phyloP scores from a whole-genome alignment of 768 basidiomycete species.

The Auriscalpium microsporum region DNA sequence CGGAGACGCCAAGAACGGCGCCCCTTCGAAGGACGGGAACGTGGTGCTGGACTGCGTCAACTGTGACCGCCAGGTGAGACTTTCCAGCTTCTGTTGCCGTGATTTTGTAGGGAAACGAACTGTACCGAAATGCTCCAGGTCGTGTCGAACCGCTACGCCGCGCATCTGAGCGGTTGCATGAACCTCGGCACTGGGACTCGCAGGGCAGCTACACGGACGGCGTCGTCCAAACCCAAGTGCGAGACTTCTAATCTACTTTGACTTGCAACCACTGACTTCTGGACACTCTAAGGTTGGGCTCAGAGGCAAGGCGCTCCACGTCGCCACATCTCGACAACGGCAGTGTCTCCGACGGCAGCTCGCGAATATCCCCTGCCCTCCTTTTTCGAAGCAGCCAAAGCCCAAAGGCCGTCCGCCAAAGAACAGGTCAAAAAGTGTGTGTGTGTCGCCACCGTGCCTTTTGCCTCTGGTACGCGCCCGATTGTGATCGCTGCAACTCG shows the following conservation, averaged over 20 bases:
- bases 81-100: not conserved
- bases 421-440: constrained; percentile 55
- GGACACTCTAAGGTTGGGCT: constrained; percentile 34
- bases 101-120: not conserved
- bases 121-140: constrained; percentile 35
- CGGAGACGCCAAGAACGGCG: constrained; percentile 16
- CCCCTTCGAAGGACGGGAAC: constrained; percentile 44
- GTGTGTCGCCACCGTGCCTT: not conserved
- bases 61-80: constrained; percentile 62
- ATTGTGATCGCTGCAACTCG: no score
- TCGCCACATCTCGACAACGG: constrained; percentile 58
- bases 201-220: constrained; percentile 50
- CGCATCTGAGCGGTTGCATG: constrained; percentile 75
- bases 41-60: constrained; percentile 66
- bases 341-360: constrained; percentile 56
- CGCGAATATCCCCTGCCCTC: constrained; percentile 12
- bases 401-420: constrained; percentile 46
- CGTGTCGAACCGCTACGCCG: constrained; percentile 77
- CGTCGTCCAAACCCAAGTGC: constrained; percentile 60
- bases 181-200: constrained; percentile 58
- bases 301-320: constrained; percentile 52
- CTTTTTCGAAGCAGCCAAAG: constrained; percentile 28
- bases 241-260: constrained; percentile 10
- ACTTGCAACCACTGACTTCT: no score
- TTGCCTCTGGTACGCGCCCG: no score